Conservation (phyloP, 306 rosid genomes). For the Medicago lupulina region DNA sequence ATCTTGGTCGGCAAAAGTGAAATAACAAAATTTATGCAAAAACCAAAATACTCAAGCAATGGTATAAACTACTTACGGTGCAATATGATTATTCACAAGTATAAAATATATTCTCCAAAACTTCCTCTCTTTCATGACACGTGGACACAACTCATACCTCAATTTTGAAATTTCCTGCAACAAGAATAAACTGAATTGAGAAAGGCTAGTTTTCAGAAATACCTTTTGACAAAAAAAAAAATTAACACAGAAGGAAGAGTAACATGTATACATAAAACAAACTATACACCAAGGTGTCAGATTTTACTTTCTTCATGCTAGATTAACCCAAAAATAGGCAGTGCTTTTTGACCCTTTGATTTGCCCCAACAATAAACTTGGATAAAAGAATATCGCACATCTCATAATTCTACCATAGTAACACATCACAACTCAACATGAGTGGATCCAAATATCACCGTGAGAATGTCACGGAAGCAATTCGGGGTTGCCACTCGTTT, state of each 20-base stretch:
- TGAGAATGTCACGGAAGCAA: background rate
- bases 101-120: constrained; percentile 82
- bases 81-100: constrained; percentile 59
- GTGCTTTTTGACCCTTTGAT: background rate
- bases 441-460: background rate
- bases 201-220: constrained; percentile 20
- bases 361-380: constrained; percentile 20
- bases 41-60: constrained; percentile 39
- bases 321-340: constrained; percentile 25
- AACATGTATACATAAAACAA: constrained; percentile 6
- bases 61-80: constrained; percentile 57
- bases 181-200: constrained; percentile 18
- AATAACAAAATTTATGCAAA: constrained; percentile 1
- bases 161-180: constrained; percentile 72
- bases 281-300: constrained; percentile 5
- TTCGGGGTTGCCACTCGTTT: constrained; percentile 15
- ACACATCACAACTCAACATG: constrained; percentile 7
- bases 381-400: constrained; percentile 25
- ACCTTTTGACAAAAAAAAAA: background rate
- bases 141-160: constrained; percentile 75
- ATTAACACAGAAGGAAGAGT: background rate
- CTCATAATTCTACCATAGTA: constrained; percentile 25
- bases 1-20: constrained; percentile 3
- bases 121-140: constrained; percentile 76
- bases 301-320: constrained; percentile 19